Conservation (phyloP, 2,329 filamentous ascomycete species). For the Curvularia lunata region DNA sequence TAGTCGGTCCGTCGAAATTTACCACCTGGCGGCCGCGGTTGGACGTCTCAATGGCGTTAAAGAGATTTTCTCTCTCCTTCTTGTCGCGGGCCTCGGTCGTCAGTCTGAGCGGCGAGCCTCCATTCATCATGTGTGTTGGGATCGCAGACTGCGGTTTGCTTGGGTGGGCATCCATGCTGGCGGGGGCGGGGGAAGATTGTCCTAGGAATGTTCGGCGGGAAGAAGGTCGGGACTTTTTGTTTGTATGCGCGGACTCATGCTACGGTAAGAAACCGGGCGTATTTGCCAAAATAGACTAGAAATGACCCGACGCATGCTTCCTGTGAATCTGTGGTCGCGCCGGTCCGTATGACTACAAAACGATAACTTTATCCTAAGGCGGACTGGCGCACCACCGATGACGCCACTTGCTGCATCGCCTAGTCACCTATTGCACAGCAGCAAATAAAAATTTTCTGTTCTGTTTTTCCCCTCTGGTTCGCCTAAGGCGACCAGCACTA, state of each 20-base stretch:
- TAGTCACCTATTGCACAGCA: too few species aligned
- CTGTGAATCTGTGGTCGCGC: constrained; percentile 7
- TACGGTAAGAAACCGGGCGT: constrained; percentile 14
- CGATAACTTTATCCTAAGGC: constrained; percentile 22
- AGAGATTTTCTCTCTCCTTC: constrained; percentile 63
- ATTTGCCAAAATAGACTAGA: constrained; percentile 17
- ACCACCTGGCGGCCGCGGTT: constrained; percentile 58
- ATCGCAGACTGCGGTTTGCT: constrained; percentile 59
- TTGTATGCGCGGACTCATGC: neutral
- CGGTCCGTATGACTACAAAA: constrained; percentile 23
- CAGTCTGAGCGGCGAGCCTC: constrained; percentile 57
- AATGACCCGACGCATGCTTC: constrained; percentile 26
- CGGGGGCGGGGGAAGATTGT: neutral
- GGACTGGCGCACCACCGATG: neutral
- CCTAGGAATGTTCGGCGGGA: neutral
- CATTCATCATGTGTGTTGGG: constrained; percentile 64
- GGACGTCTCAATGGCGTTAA: constrained; percentile 64
- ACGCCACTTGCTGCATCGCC: neutral
- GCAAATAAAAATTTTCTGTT: too few species aligned
- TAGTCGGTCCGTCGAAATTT: constrained; percentile 50
- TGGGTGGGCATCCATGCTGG: constrained; percentile 52
- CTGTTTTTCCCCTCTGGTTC: too few species aligned
- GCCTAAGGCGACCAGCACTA: too few species aligned
- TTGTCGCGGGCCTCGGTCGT: constrained; percentile 56
- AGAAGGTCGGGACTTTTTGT: neutral